Evolutionary conservation across 805 yeast species (phyloP), one percentile per base, ranked within the genome.

Genomic region (Wickerhamiella musiphila): DNA sequence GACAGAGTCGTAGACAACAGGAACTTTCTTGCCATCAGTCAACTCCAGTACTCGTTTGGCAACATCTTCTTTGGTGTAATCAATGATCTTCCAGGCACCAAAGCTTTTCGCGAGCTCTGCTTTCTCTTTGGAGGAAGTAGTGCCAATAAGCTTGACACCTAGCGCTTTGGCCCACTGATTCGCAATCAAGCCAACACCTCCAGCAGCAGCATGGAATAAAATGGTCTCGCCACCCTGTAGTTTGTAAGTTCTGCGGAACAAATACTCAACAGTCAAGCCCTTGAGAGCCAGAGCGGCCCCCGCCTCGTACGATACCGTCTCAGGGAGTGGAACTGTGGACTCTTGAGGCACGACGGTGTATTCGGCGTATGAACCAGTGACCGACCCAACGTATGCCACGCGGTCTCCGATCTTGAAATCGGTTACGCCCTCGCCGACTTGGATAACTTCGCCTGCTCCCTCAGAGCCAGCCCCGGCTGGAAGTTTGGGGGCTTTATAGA

Each of bases 121-220:
- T 54, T 84, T 84, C 35, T 66, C 92, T 18, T 64, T 68, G 9
- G 79, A 62, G 2, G 94, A 81, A 5, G 92, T 90, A 23, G 78
- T 62, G 3, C 92, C 94, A 54, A 84, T 82, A 28, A 73, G 83
- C 40, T 68, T 73, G 4, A 83, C 94, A 14, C 93, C 93, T 30
- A 58, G 61, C 16, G 54, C 47, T 19, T 61, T 52, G 31, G 76
- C 54, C 53, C 83, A 57, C 52, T 83, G 94, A 31, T 63, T 60
- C 33, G 82, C 57, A 13, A 79, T 43, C 32, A 68, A 63, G 4
- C 96, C 96, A 31, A 79, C 86, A 35, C 95, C 94, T 28, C 95
- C 96, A 3, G 95, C 94, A 6, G 94, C 94, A 4, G 95, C 95
- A 59, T 83, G 81, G 17, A 81, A 73, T 29, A 84, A 61, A 27